phyloP scores from a whole-genome alignment of 1,139 yeast species.

The Nadsonia starkeyi-henricii region DNA sequence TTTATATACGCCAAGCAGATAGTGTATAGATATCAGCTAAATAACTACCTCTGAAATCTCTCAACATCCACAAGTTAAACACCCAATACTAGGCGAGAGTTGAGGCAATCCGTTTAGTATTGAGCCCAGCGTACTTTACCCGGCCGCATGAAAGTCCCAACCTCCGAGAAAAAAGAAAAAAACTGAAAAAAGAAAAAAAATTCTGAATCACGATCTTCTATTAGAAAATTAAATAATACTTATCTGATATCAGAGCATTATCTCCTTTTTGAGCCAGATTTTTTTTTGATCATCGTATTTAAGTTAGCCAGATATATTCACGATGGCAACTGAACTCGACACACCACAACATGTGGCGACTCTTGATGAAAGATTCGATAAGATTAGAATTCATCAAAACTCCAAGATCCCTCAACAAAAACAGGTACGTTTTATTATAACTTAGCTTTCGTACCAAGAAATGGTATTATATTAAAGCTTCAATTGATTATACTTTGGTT shows the following conservation, averaged over 20 bases:
- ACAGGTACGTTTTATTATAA: conserved; percentile 27
- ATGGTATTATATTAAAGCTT: background rate
- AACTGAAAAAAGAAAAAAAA: too few relatives aligned
- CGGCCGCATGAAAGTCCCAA: too few relatives aligned
- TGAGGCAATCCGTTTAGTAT: too few relatives aligned
- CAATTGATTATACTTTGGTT: background rate
- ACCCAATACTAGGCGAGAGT: too few relatives aligned
- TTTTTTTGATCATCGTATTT: background rate
- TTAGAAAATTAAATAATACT: background rate
- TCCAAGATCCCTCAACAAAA: conserved; percentile 79
- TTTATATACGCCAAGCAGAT: too few relatives aligned
- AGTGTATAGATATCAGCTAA: too few relatives aligned
- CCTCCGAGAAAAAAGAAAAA: background rate
- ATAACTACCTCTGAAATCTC: too few relatives aligned
- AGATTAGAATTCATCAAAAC: conserved; percentile 53
- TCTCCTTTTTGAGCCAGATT: background rate
- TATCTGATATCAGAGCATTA: background rate
- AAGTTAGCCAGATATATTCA: background rate
- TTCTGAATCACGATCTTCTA: background rate
- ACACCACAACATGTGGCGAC: conserved; percentile 8
- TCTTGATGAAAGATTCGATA: conserved; percentile 53
- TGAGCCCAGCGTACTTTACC: too few relatives aligned
- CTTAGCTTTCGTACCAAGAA: background rate
- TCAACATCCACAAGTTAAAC: too few relatives aligned
- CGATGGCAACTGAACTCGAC: background rate